Percentiles rank a stretch among this genome's conserved stretches.
phyloP scores from a whole-genome alignment of 345 rosid species.

The Murraya paniculata region DNA sequence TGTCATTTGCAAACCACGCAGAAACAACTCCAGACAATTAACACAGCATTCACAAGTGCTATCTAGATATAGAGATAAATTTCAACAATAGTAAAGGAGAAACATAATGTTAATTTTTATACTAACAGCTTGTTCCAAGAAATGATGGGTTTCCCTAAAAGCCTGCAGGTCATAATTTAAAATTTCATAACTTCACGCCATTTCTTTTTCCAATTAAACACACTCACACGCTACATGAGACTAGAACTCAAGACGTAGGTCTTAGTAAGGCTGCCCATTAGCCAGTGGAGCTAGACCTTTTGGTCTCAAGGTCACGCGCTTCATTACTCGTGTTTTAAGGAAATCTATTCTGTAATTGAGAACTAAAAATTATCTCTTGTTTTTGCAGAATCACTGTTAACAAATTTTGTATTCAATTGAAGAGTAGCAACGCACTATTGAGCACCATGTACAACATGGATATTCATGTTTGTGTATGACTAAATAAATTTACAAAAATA shows the following conservation, averaged over 20 bases:
- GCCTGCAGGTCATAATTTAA: conserved; percentile 1
- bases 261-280: no score
- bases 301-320: neutral
- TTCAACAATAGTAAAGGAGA: neutral
- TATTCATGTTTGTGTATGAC: neutral
- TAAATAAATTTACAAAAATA: neutral
- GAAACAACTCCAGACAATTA: neutral
- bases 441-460: neutral
- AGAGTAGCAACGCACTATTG: neutral
- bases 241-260: no score
- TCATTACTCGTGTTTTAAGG: neutral
- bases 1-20: neutral
- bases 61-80: neutral
- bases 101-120: neutral
- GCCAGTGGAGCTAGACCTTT: no score
- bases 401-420: conserved; percentile 3
- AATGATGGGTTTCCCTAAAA: neutral
- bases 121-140: neutral
- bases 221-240: no score
- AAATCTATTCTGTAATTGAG: neutral
- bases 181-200: neutral
- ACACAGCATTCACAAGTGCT: neutral
- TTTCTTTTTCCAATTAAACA: no score
- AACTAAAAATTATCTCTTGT: neutral
- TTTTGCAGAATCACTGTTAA: neutral